A percentile compares a stretch with the other conserved stretches of the same genome.
Conservation (phyloP, 768 basidiomycete genomes). For the Tephrocybe sp. region DNA sequence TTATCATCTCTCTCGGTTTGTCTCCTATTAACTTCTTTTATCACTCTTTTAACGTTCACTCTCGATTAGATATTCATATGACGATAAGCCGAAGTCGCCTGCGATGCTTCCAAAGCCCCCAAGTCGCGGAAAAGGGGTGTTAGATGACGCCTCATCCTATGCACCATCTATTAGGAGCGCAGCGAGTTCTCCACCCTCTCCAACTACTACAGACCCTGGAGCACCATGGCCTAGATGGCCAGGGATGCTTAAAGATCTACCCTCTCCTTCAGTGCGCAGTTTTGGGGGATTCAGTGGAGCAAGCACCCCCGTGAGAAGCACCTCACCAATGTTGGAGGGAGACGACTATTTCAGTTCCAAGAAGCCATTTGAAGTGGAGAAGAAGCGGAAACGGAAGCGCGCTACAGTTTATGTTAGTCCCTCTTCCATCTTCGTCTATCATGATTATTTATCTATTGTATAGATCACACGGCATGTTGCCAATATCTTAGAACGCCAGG, state of each 20-base stretch:
- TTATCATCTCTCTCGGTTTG: conserved; percentile 60
- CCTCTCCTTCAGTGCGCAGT: conserved; percentile 14
- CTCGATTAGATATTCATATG: conserved; percentile 22
- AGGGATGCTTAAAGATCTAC: conserved; percentile 29
- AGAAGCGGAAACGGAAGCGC: conserved; percentile 58
- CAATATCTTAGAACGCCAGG: conserved; percentile 76
- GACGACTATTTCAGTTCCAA: conserved; percentile 18
- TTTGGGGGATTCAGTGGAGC: conserved; percentile 19
- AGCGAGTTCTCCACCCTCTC: conserved; percentile 11
- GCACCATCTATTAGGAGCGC: conserved; percentile 1
- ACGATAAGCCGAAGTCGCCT: conserved; percentile 10
- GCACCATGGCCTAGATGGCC: conserved; percentile 6
- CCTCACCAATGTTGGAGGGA: conserved; percentile 24
- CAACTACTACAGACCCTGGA: conserved; percentile 9
- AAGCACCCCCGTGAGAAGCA: conserved; percentile 24
- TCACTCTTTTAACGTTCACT: not conserved
- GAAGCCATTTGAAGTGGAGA: conserved; percentile 18
- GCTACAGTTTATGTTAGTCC: conserved; percentile 66
- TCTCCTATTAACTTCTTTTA: not conserved
- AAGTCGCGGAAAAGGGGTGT: conserved; percentile 1
- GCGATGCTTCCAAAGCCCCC: not conserved
- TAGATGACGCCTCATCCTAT: conserved; percentile 3
- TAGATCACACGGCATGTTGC: conserved; percentile 85
- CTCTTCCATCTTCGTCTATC: conserved; percentile 19
- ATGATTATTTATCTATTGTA: not conserved